These are phyloP conservation scores for Nitzschia sp. DNA, from an alignment of 108 stramenopile species.

Conservation along the genomic window DNA sequence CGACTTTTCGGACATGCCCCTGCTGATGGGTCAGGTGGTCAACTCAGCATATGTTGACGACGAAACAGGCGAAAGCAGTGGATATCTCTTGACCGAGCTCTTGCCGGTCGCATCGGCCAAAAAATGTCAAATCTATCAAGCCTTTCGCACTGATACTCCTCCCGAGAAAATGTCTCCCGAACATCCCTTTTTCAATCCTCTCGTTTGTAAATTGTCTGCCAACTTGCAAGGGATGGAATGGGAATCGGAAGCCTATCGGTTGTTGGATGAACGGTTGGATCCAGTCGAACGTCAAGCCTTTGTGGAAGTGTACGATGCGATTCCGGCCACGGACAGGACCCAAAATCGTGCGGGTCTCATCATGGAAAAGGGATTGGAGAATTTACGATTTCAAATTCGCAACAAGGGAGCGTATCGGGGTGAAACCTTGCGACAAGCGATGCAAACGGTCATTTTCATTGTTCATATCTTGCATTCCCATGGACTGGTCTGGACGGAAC, in stretches of 20 bases:
- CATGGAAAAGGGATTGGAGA: slow-evolving; percentile 10
- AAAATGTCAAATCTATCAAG: slow-evolving; percentile 8
- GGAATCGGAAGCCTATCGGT: neutral
- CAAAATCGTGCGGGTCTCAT: slow-evolving; percentile 3
- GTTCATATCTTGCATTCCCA: slow-evolving; percentile 62
- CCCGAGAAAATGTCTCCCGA: neutral
- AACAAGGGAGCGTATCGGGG: slow-evolving; percentile 6
- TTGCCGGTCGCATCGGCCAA: slow-evolving; percentile 1
- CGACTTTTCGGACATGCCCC: slow-evolving; percentile 5
- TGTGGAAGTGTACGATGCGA: slow-evolving; percentile 1
- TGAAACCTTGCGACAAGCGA: slow-evolving; percentile 6
- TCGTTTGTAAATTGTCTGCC: slow-evolving; percentile 3
- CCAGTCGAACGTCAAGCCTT: neutral
- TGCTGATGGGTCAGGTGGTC: slow-evolving; percentile 2
- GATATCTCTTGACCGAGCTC: neutral
- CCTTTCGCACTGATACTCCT: neutral
- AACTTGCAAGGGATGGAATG: slow-evolving; percentile 5
- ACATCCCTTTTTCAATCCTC: neutral
- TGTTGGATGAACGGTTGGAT: neutral
- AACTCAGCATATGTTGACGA: neutral
- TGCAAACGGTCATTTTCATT: slow-evolving; percentile 9
- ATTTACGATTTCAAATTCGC: slow-evolving; percentile 1
- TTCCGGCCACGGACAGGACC: neutral
- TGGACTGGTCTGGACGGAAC: slow-evolving; percentile 81
- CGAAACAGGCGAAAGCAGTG: neutral